Base-by-base conservation (phyloP, 139 green algal genomes). In the Chlamydomonas asymmetrica region DNA sequence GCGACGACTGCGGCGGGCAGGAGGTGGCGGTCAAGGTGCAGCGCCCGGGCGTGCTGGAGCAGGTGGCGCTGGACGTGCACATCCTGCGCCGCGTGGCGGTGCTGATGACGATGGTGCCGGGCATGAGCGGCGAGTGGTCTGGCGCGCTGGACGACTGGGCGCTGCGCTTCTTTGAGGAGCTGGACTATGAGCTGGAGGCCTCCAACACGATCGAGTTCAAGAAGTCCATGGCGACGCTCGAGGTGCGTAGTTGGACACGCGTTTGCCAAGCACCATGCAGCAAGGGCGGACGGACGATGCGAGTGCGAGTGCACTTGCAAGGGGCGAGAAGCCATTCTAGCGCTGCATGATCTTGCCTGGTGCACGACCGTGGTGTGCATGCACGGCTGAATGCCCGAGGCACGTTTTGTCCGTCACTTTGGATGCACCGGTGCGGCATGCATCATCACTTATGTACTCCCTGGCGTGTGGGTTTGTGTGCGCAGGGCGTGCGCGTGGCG, bases 21-120 rank as follows among this genome's bases (percentile, higher is more conserved):
- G 89, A 95, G 63, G 93, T 98, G 52, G 94, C 94, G 20, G 94
- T 98, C 6, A 98, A 98, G 84, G 72, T 84, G 71, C 89, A 90
- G 78, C 84, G 93, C 39, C 94, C 94, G 0, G 82, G 78, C 43
- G 90, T 97, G 43, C 84, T 97, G 34, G 91, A 97, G 81, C 94
- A 84, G 2, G 92, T 96, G 34, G 91, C 91, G 7, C 87, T 98
- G 35, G 94, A 98, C 87, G 90, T 98, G 8, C 95, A 90, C 77
- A 89, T 98, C 65, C 87, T 96, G 78, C 84, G 91, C 43, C 52
- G 75, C 20, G 71, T 65, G 13, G 76, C 69, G 23, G 54, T 66
- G 37, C 80, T 88, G 1, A 71, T 89, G 31, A 57, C 54, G 25
- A 76, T 63, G 68, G 35, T 91, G 50, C 86, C 86, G 0, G 70